Evolutionary conservation across 176 grass and related monocot genomes (phyloP).

Genomic region (Saccharum officinarum): DNA sequence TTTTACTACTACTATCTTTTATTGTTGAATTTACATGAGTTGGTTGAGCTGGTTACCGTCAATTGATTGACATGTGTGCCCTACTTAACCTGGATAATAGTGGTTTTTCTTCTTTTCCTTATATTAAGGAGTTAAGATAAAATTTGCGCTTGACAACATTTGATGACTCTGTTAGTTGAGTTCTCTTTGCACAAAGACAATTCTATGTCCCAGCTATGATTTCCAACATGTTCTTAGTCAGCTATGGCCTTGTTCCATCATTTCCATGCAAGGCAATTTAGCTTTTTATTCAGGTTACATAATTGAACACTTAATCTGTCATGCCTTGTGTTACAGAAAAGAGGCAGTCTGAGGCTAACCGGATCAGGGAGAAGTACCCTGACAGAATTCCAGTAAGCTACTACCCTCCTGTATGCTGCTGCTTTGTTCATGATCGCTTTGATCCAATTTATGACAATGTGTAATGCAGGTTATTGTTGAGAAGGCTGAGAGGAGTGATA

Average conservation of each 20-base stretch:
- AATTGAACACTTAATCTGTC: neutral
- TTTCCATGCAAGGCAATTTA: neutral
- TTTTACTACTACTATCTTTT: neutral
- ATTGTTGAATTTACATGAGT: neutral
- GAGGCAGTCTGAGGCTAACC: neutral
- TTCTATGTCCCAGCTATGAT: neutral
- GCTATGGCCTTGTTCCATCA: neutral
- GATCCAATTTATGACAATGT: neutral
- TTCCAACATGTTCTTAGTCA: neutral
- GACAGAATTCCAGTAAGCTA: constrained; percentile 85
- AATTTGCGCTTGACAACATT: neutral
- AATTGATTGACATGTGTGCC: neutral
- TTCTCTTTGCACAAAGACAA: neutral
- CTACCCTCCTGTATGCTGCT: neutral
- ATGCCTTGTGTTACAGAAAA: neutral
- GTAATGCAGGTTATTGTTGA: constrained; percentile 87
- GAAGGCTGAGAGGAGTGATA: constrained; percentile 87
- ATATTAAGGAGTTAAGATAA: neutral
- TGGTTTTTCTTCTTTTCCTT: neutral
- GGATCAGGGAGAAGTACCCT: constrained; percentile 72
- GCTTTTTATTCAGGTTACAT: neutral
- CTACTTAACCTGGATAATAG: neutral
- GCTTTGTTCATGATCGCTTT: neutral
- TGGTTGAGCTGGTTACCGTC: neutral
- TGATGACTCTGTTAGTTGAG: neutral